Evolutionary conservation across 257 asterid species (phyloP).

Genomic region (Capsicum baccatum): DNA sequence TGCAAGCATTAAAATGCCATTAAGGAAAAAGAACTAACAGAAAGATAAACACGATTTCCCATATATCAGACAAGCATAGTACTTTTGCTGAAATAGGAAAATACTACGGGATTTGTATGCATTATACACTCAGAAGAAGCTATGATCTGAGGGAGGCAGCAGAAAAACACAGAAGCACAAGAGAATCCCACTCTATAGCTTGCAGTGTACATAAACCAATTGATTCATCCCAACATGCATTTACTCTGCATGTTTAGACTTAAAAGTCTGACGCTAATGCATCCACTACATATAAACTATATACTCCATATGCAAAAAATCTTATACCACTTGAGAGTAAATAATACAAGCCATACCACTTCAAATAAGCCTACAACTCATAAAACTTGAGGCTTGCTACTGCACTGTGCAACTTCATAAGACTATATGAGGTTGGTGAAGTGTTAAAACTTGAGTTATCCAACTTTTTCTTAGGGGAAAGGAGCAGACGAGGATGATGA

Average conservation of each 20-base stretch:
- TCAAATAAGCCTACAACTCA: not conserved
- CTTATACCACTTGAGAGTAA: not conserved
- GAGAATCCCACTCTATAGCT: not conserved
- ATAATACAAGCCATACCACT: not conserved
- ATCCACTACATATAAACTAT: not conserved
- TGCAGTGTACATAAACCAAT: not conserved
- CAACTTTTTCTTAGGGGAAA: not conserved
- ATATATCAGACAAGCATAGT: conserved; percentile 12
- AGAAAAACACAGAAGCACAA: not conserved
- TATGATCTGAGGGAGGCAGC: not conserved
- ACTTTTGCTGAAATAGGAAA: not conserved
- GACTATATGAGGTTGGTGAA: not conserved
- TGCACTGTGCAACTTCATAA: not conserved
- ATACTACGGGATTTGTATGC: not conserved
- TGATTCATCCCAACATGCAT: not conserved
- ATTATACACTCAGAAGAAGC: not conserved
- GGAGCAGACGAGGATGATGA: not conserved
- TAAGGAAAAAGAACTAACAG: not conserved
- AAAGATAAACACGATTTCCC: not conserved
- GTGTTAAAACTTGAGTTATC: not conserved
- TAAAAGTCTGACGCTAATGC: not conserved
- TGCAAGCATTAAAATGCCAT: conserved; percentile 35
- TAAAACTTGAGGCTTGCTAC: not conserved
- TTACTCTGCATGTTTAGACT: not conserved
- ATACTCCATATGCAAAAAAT: not conserved